phyloP scores from a whole-genome alignment of 257 asterid species.

The Parsonsia alboflavescens region DNA sequence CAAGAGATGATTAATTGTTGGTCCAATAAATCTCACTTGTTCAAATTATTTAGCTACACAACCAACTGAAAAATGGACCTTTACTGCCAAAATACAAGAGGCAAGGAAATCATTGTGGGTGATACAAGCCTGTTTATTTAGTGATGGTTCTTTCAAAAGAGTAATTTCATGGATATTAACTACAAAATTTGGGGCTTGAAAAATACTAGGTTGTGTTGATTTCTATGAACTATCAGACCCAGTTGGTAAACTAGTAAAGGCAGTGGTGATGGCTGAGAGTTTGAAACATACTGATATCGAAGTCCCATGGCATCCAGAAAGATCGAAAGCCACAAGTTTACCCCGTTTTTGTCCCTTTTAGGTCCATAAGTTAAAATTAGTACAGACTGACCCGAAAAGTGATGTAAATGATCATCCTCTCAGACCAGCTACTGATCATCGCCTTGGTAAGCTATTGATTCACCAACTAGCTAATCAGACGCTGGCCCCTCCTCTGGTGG shows the following conservation, averaged over 20 bases:
- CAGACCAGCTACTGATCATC: background rate
- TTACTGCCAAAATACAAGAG: background rate
- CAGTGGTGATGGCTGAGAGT: background rate
- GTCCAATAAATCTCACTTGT: background rate
- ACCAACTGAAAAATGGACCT: background rate
- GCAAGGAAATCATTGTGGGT: background rate
- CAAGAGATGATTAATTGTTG: background rate
- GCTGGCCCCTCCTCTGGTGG: conserved; percentile 11
- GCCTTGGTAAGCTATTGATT: conserved; percentile 13
- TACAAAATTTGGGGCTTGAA: background rate
- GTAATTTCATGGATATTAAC: background rate
- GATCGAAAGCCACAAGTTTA: background rate
- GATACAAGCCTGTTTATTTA: background rate
- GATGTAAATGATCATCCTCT: background rate
- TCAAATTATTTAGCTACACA: background rate
- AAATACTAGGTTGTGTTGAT: background rate
- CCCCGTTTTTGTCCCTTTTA: background rate
- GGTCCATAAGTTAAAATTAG: background rate
- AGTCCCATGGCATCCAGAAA: background rate
- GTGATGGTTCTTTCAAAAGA: background rate
- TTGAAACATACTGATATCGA: background rate
- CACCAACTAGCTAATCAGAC: conserved; percentile 10
- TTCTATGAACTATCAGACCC: background rate
- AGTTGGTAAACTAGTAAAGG: background rate
- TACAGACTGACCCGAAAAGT: background rate